Percentiles rank a stretch among this genome's conserved stretches.
These are phyloP conservation scores for Candida ipomoeae DNA, from an alignment of 805 yeast species.

Conservation along the genomic window DNA sequence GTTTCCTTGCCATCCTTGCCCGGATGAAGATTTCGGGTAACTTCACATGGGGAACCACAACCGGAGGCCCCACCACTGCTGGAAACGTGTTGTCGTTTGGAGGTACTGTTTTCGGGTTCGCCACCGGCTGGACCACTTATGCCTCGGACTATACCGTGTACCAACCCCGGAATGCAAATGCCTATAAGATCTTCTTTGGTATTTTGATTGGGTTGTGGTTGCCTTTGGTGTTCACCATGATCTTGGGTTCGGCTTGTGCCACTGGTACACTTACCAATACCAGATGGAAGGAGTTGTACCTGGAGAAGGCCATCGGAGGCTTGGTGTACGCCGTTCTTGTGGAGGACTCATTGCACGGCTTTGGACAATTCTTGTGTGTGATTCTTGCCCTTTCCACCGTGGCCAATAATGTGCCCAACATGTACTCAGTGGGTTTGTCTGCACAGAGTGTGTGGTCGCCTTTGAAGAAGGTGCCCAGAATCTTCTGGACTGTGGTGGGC, in stretches of 20 bases:
- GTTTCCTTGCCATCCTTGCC: slow-evolving; percentile 74
- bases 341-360: slow-evolving; percentile 75
- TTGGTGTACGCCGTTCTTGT: slow-evolving; percentile 75
- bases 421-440: slow-evolving; percentile 85
- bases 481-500: slow-evolving; percentile 74
- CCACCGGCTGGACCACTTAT: slow-evolving; percentile 92
- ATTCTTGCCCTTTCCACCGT: slow-evolving; percentile 80
- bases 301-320: slow-evolving; percentile 67
- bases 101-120: slow-evolving; percentile 79
- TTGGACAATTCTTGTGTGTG: slow-evolving; percentile 88
- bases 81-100: slow-evolving; percentile 79
- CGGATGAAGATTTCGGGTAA: slow-evolving; percentile 64
- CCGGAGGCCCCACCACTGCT: slow-evolving; percentile 62
- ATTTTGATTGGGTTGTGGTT: slow-evolving; percentile 59
- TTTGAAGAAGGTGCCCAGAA: slow-evolving; percentile 73
- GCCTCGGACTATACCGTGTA: slow-evolving; percentile 91
- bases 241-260: slow-evolving; percentile 83
- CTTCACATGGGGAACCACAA: slow-evolving; percentile 38
- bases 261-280: slow-evolving; percentile 51
- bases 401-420: slow-evolving; percentile 88
- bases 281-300: slow-evolving; percentile 49
- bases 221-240: slow-evolving; percentile 70
- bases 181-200: slow-evolving; percentile 56
- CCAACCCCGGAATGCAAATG: slow-evolving; percentile 64
- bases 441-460: slow-evolving; percentile 82